Conservation (phyloP, 345 rosid species). For the Hibiscus trionum region DNA sequence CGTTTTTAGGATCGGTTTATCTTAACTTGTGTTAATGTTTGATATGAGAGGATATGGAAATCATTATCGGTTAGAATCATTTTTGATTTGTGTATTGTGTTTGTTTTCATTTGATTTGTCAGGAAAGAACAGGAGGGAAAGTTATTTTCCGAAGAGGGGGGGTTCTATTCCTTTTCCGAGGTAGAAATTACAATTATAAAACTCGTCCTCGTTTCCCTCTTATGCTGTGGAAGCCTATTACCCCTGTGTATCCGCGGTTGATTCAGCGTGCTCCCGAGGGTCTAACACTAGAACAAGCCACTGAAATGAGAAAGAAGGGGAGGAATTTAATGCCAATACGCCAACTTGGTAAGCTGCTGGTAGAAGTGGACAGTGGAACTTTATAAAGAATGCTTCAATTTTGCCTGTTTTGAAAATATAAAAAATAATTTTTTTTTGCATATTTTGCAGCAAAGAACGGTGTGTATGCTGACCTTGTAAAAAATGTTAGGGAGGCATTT, state of each 20-base stretch:
- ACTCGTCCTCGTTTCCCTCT: slow-evolving; percentile 76
- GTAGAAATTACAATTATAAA: slow-evolving; percentile 85
- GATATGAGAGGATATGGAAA: background rate
- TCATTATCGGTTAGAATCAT: background rate
- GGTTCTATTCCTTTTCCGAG: slow-evolving; percentile 70
- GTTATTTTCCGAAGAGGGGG: slow-evolving; percentile 73
- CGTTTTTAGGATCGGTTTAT: background rate
- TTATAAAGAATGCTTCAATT: background rate
- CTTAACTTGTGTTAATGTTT: background rate
- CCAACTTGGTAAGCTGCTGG: slow-evolving; percentile 50
- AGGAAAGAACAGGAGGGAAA: slow-evolving; percentile 93
- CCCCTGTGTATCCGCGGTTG: slow-evolving; percentile 78
- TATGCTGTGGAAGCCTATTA: slow-evolving; percentile 85
- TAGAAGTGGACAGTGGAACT: background rate
- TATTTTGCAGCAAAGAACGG: slow-evolving; percentile 70
- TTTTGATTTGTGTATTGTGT: background rate
- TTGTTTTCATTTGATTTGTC: slow-evolving; percentile 17
- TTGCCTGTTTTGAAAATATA: slow-evolving; percentile 2
- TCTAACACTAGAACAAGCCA: slow-evolving; percentile 56
- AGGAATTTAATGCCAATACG: slow-evolving; percentile 64
- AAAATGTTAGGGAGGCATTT: slow-evolving; percentile 75
- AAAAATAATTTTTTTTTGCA: background rate
- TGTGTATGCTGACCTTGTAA: slow-evolving; percentile 57
- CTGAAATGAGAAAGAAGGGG: slow-evolving; percentile 76
- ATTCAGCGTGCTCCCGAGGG: slow-evolving; percentile 63